Base-by-base conservation (phyloP, 2,329 filamentous ascomycete genomes). In the Ophiognomonia clavigignenti-juglandacearum region DNA sequence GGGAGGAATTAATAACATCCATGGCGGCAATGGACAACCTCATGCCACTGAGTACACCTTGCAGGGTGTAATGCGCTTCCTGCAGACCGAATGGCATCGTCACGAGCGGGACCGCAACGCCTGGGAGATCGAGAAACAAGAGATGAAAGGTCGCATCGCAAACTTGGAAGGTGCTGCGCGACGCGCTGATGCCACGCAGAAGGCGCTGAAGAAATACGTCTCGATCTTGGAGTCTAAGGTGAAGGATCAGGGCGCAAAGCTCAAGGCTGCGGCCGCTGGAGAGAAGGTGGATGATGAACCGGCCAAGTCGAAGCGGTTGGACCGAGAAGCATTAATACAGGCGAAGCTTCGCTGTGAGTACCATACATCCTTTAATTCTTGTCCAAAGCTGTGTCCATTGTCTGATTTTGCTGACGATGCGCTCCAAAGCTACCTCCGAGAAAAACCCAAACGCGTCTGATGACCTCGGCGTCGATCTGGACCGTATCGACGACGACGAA, bases 41-140 rank as follows among this genome's bases (percentile, higher is more conserved):
- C 74, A 75, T 57, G 76, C 77, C 53, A 82, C 78, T 52, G 78
- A 82, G 57, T 82, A 82, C 57, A 82, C 78, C 6, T 65, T 82
- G 31, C 78, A 82, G 66, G 78, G 93, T 63, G 93, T 98, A 31
- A 98, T 98, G 93, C 91, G 93, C 68, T 98, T 98, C 66, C 82
- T 98, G 32, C 93, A 98, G 71, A 93, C 93, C 39, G 92, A 98
- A 79, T 98, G 93, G 93, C 93, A 98, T 69, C 86, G 89, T 57
- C 92, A 98, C 67, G 93, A 98, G 70, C 87, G 93, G 69, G 93
- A 96, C 64, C 83, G 93, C 59, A 98, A 98, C 70, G 85, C 90
- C 31, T 98, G 93, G 93, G 93, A 98, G 68, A 98, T 98, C 64
- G 93, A 98, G 69, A 85, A 90, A 63, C 93, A 95, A 60, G 93